A percentile compares a stretch with the other conserved stretches of the same genome.
Conservation (phyloP, 805 yeast genomes). For the Spathaspora passalidarum region DNA sequence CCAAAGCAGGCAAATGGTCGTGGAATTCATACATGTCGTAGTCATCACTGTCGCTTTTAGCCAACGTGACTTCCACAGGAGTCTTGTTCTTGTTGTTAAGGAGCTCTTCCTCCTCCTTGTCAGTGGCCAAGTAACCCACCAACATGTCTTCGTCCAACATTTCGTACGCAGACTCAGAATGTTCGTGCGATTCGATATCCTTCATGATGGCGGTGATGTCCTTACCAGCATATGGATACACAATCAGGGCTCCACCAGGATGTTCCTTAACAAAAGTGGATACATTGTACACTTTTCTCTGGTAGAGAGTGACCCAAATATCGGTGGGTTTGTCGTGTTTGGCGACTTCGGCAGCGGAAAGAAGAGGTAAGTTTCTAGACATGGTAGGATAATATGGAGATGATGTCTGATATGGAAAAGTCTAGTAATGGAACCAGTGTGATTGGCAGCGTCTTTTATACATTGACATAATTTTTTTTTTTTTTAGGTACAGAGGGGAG, state of each 20-base stretch:
- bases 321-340: slow-evolving; percentile 51
- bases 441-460: not conserved
- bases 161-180: slow-evolving; percentile 82
- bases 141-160: slow-evolving; percentile 78
- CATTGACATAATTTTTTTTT: not conserved
- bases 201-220: slow-evolving; percentile 72
- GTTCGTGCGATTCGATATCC: slow-evolving; percentile 70
- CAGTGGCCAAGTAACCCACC: slow-evolving; percentile 81
- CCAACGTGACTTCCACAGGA: slow-evolving; percentile 55
- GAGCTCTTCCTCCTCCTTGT: slow-evolving; percentile 70
- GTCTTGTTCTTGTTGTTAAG: slow-evolving; percentile 56
- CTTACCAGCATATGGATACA: slow-evolving; percentile 56
- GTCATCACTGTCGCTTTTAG: slow-evolving; percentile 12
- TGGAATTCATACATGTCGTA: slow-evolving; percentile 40
- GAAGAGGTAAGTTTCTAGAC: slow-evolving; percentile 48
- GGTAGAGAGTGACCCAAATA: slow-evolving; percentile 78
- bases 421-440: not conserved
- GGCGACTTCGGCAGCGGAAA: slow-evolving; percentile 51
- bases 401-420: not conserved
- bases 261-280: slow-evolving; percentile 70
- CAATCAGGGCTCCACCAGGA: slow-evolving; percentile 64
- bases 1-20: slow-evolving; percentile 71
- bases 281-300: slow-evolving; percentile 82
- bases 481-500: no score
- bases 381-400: not conserved